Evolutionary conservation across 139 green algal genomes (phyloP), one percentile per base, ranked within the genome.

Genomic region (Tetratostichococcus sp.): DNA sequence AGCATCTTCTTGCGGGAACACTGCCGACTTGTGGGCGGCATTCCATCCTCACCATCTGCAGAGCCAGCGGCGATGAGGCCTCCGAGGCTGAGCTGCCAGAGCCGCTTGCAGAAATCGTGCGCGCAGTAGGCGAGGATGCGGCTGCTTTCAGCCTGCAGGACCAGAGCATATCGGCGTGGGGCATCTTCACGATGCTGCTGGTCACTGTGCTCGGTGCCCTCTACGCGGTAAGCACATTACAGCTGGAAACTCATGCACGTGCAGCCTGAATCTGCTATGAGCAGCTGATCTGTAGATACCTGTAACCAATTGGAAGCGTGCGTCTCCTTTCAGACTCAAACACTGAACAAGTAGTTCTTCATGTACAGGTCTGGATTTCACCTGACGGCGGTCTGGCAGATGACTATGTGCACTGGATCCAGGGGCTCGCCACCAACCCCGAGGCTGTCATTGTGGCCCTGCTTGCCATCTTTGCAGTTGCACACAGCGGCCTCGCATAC

Each of bases 401-500:
- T 1, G 80, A 91, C 50, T 97, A 91, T 74, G 31, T 97, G 1
- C 70, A 75, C 0, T 6, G 70, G 0, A 6, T 97, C 0, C 75
- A 93, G 31, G 74, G 35, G 0, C 57, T 90, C 0, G 84, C 80
- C 0, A 66, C 75, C 35, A 90, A 86, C 80, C 79, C 86, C 30
- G 83, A 94, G 72, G 82, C 85, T 30, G 85, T 89, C 6, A 97
- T 98, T 26, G 14, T 96, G 5, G 58, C 82, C 1, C 92, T 98
- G 30, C 85, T 98, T 28, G 65, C 77, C 5, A 65, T 97, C 0
- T 98, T 98, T 86, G 95, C 87, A 0, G 17, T 95, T 0, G 86
- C 85, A 0, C 95, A 98, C 89, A 95, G 87, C 69, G 95, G 95
- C 16, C 75, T 97, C 30, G 95, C 95, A 1, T 94, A 83, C 8